Evolutionary conservation across 495 filamentous ascomycete species (phyloP), one percentile per base, ranked within the genome.

Genomic region (Alectoria sarmentosa): DNA sequence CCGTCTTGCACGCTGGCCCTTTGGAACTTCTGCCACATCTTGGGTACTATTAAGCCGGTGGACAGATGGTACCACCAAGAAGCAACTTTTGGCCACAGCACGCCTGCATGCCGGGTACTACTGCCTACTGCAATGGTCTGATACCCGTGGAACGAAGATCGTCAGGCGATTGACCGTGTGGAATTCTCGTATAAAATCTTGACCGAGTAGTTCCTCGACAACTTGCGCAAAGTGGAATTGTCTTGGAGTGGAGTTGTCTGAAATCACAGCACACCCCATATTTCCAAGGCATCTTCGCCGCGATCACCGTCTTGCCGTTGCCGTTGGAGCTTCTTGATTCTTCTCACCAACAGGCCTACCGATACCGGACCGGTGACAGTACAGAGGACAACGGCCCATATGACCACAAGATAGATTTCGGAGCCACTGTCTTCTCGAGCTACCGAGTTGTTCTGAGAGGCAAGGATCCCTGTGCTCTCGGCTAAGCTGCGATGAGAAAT

Each of bases 361-460:
- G 76, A 77, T 2, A 91, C 70, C 0, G 90, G 89, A 0, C 89
- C 89, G n/a, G 88, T 63, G 32, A 91, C 75, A 1, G 90, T 92
- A 65, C 88, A 91, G 3, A 92, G 66, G 0, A 89, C 79, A 14
- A 91, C 87, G 2, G 88, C 90, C 89, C 89, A 93, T 1, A 86
- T 80, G 0, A 87, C 81, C 11, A 90, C 76, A 4, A 92, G 73
- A 68, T 88, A 92, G 7, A 82, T 73, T 21, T 84, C 78, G 1
- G 36, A 60, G 49, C 39, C 14, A 19, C 54, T 65, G 28, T 58
- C 61, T 23, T 36, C 61, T 28, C 9, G 19, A 30, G 38, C 13
- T 28, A 23, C 26, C 19, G 26, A 17, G 3, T 54, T 23, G 21
- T 30, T n/a, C 10, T 17, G 23, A 30, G 58, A 32, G n/a, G 60